These are phyloP conservation scores for Pelargonium fulgidum DNA, from an alignment of 441 rosid genomes.

Conservation along the genomic window DNA sequence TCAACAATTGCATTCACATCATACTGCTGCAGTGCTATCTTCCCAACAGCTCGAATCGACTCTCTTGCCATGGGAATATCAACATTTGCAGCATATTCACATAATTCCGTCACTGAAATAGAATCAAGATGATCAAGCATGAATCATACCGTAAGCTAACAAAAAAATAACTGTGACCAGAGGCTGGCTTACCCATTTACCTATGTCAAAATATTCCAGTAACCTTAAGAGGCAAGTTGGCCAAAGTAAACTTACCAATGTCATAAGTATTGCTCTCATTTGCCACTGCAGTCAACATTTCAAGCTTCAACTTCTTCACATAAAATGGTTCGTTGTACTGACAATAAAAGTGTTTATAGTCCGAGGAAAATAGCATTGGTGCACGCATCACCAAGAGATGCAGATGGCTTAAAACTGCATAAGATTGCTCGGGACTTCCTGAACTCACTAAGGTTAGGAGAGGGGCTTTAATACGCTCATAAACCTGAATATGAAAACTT, in stretches of 20 bases:
- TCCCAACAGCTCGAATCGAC: constrained; percentile 92
- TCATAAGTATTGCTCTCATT: constrained; percentile 94
- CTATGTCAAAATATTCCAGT: constrained; percentile 17
- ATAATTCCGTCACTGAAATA: constrained; percentile 78
- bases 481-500: constrained; percentile 48
- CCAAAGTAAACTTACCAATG: constrained; percentile 53
- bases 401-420: constrained; percentile 86
- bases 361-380: constrained; percentile 73
- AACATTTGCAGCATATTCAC: constrained; percentile 97
- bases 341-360: constrained; percentile 91
- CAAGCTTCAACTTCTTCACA: constrained; percentile 92
- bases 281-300: constrained; percentile 97
- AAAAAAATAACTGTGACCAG: not conserved
- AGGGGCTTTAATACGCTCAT: constrained; percentile 97
- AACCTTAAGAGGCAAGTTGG: constrained; percentile 14
- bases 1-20: constrained; percentile 98
- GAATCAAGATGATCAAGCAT: constrained; percentile 20
- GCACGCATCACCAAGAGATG: constrained; percentile 97
- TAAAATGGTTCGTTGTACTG: constrained; percentile 93
- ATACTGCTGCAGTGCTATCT: constrained; percentile 93
- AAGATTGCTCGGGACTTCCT: constrained; percentile 96
- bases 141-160: constrained; percentile 18
- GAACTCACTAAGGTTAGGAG: constrained; percentile 91
- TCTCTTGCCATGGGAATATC: constrained; percentile 92
- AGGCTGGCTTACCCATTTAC: not conserved